A percentile compares a stretch with the other conserved stretches of the same genome.
These are phyloP conservation scores for Aspergillus costaricaensis DNA, from an alignment of 2,329 filamentous ascomycete species.

Conservation along the genomic window DNA sequence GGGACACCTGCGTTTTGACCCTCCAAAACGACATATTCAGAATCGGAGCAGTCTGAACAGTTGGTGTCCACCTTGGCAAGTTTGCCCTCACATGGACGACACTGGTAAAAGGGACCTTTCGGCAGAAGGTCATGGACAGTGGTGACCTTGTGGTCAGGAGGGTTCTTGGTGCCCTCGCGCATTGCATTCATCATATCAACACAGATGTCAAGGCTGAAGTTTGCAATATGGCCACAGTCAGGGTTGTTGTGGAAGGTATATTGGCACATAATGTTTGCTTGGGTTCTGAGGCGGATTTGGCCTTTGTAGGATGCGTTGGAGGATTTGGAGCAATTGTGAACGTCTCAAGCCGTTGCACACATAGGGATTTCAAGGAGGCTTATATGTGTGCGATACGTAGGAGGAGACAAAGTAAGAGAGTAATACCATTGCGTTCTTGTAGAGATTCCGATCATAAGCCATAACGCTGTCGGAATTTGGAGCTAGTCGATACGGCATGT, in stretches of 20 bases:
- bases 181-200: conserved; percentile 23
- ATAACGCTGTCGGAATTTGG: not conserved
- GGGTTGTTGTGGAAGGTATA: conserved; percentile 29
- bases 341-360: too few species aligned
- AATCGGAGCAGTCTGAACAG: not conserved
- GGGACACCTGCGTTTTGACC: not conserved
- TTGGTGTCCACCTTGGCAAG: not conserved
- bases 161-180: conserved; percentile 1
- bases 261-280: conserved; percentile 17
- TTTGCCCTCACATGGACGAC: not conserved
- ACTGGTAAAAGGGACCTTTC: not conserved
- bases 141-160: not conserved
- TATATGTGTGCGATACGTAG: too few species aligned
- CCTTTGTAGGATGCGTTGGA: not conserved
- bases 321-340: too few species aligned
- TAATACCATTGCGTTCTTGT: too few species aligned
- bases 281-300: not conserved
- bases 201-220: conserved; percentile 27
- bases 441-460: too few species aligned
- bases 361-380: too few species aligned
- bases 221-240: conserved; percentile 30
- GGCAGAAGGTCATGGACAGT: not conserved
- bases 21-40: not conserved
- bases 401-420: too few species aligned
- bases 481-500: not conserved